These are phyloP conservation scores for Botrytis fabae DNA, from an alignment of 2,329 filamentous ascomycete genomes.

Conservation along the genomic window DNA sequence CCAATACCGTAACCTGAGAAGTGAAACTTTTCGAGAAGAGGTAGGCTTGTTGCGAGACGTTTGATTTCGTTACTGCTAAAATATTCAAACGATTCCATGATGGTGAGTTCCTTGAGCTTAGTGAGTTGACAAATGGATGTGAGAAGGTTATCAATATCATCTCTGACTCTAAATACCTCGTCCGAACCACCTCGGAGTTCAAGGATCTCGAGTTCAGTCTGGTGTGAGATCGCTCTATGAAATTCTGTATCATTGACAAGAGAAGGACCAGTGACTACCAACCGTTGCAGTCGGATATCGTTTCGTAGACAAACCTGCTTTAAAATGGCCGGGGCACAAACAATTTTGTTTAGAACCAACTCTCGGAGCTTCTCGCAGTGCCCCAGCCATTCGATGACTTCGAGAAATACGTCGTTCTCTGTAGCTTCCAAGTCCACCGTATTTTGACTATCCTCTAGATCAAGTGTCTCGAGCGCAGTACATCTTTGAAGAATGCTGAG, in stretches of 20 bases:
- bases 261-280: slow-evolving; percentile 52
- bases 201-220: slow-evolving; percentile 49
- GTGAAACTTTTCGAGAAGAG: slow-evolving; percentile 54
- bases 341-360: slow-evolving; percentile 52
- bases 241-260: slow-evolving; percentile 52
- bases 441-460: slow-evolving; percentile 47
- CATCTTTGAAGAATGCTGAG: slow-evolving; percentile 51
- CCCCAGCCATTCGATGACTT: slow-evolving; percentile 55
- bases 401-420: slow-evolving; percentile 53
- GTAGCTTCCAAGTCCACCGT: slow-evolving; percentile 50
- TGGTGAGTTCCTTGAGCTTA: slow-evolving; percentile 53
- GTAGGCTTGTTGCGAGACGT: slow-evolving; percentile 45
- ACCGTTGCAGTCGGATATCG: slow-evolving; percentile 48
- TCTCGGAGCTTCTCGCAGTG: slow-evolving; percentile 52
- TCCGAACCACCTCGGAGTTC: slow-evolving; percentile 50
- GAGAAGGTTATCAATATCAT: slow-evolving; percentile 51
- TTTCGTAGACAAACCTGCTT: slow-evolving; percentile 50
- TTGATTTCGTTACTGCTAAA: slow-evolving; percentile 53
- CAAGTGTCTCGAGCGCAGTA: slow-evolving; percentile 50
- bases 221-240: slow-evolving; percentile 52
- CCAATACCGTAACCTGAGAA: slow-evolving; percentile 56
- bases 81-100: slow-evolving; percentile 53
- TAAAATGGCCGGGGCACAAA: slow-evolving; percentile 54
- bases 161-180: slow-evolving; percentile 43
- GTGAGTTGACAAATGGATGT: slow-evolving; percentile 53